Evolutionary conservation across 495 filamentous ascomycete species (phyloP).

Genomic region (Penicillium cataractarum): DNA sequence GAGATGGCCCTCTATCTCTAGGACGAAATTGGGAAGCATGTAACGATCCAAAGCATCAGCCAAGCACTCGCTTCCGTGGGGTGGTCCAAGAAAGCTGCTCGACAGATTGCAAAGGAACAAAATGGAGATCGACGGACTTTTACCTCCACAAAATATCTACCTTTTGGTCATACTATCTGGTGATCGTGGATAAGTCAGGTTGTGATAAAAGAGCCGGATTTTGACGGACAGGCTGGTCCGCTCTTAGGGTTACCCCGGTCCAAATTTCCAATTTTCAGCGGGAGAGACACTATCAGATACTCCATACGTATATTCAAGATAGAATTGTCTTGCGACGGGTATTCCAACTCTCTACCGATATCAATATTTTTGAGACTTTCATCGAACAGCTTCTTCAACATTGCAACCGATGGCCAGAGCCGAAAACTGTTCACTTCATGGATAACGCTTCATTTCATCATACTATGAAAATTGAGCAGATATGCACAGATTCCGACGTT

Average conservation of each 20-base stretch:
- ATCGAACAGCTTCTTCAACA: background rate
- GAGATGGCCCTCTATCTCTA: slow-evolving; percentile 39
- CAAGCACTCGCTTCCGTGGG: slow-evolving; percentile 13
- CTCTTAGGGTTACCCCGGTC: background rate
- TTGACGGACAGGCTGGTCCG: background rate
- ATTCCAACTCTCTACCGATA: background rate
- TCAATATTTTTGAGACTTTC: background rate
- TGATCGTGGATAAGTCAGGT: slow-evolving; percentile 13
- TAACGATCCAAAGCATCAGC: slow-evolving; percentile 16
- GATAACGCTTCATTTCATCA: background rate
- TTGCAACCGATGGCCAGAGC: background rate
- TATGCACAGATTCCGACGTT: background rate
- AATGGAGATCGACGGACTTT: slow-evolving; percentile 28
- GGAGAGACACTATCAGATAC: background rate
- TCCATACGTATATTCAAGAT: background rate
- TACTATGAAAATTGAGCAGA: background rate
- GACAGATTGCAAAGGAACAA: slow-evolving; percentile 33
- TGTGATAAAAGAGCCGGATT: background rate
- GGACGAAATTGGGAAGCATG: slow-evolving; percentile 33
- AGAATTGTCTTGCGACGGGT: background rate
- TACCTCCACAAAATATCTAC: slow-evolving; percentile 7
- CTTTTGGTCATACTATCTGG: slow-evolving; percentile 17
- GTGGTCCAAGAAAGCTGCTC: slow-evolving; percentile 37
- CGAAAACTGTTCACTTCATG: background rate
- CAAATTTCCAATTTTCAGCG: background rate